Evolutionary conservation across 495 filamentous ascomycete genomes (phyloP).

Genomic region (Lophiotrema nucula): DNA sequence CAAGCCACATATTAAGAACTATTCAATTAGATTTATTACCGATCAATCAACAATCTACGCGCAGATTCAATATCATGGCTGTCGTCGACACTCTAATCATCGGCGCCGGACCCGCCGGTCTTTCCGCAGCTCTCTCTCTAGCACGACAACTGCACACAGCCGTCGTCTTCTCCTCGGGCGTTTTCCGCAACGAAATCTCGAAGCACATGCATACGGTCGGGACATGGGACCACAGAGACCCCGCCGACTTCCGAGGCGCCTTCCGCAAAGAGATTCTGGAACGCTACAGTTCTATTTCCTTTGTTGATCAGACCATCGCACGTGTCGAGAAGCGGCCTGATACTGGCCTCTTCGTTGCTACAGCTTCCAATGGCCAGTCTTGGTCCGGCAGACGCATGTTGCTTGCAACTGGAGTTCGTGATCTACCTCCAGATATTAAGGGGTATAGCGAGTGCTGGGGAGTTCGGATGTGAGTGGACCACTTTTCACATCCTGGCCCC

Average conservation of each 20-base stretch:
- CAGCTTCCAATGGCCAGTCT: neutral
- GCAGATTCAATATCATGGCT: too few species aligned
- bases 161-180: constrained; percentile 51
- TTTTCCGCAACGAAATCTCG: constrained; percentile 50
- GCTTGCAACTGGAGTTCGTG: constrained; percentile 20
- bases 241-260: constrained; percentile 14
- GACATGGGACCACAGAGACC: constrained; percentile 44
- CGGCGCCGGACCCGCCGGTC: constrained; percentile 57
- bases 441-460: constrained; percentile 22
- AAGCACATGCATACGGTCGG: constrained; percentile 54
- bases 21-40: too few species aligned
- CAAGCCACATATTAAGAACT: too few species aligned
- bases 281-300: neutral
- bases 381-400: constrained; percentile 22
- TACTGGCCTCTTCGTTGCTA: constrained; percentile 22
- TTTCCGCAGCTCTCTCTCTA: constrained; percentile 49
- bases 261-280: constrained; percentile 23
- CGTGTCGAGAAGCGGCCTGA: constrained; percentile 44
- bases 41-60: too few species aligned
- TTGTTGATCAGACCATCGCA: constrained; percentile 29
- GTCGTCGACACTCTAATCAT: constrained; percentile 59
- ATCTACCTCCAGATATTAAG: constrained; percentile 20
- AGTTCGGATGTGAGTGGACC: constrained; percentile 25
- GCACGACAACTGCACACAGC: constrained; percentile 49
- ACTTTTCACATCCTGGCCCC: too few species aligned